phyloP scores from a whole-genome alignment of 2,329 filamentous ascomycete genomes.

The Orbilia blumenaviensis region DNA sequence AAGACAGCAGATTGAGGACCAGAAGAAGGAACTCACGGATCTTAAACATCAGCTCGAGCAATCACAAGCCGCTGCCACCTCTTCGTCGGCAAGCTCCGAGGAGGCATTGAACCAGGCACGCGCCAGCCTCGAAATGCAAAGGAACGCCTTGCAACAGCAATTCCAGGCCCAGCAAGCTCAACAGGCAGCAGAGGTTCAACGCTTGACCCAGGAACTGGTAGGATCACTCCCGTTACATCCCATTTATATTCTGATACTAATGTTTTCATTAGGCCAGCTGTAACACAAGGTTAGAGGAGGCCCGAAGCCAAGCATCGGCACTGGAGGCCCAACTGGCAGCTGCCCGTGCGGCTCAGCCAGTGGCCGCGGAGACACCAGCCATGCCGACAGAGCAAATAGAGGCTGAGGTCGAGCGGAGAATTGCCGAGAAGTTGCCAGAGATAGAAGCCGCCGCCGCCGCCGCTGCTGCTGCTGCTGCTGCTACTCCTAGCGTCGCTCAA shows the following conservation, averaged over 20 bases:
- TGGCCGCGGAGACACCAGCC: conserved; percentile 8
- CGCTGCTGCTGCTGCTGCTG: conserved; percentile 11
- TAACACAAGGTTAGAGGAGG: conserved; percentile 31
- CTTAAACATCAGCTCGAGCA: conserved; percentile 35
- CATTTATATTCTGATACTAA: conserved; percentile 7
- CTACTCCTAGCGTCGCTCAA: conserved; percentile 2
- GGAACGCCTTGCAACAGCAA: conserved; percentile 18
- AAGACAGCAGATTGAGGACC: conserved; percentile 38
- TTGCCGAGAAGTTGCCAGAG: conserved; percentile 37
- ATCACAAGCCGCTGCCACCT: conserved; percentile 17
- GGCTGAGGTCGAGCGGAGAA: conserved; percentile 54
- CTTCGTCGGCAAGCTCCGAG: conserved; percentile 19
- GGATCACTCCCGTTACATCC: not conserved
- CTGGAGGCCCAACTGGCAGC: conserved; percentile 39
- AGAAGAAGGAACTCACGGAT: conserved; percentile 37
- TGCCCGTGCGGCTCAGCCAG: conserved; percentile 1
- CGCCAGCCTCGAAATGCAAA: conserved; percentile 24
- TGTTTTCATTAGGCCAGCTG: not conserved
- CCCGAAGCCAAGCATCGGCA: conserved; percentile 10
- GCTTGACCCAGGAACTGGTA: conserved; percentile 41
- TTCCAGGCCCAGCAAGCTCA: conserved; percentile 45
- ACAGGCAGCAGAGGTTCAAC: conserved; percentile 36
- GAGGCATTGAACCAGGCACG: conserved; percentile 31
- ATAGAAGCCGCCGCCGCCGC: conserved; percentile 41
- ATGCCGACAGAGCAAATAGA: conserved; percentile 50